phyloP scores from a whole-genome alignment of 148 eudicot species.

The Camellia japonica region DNA sequence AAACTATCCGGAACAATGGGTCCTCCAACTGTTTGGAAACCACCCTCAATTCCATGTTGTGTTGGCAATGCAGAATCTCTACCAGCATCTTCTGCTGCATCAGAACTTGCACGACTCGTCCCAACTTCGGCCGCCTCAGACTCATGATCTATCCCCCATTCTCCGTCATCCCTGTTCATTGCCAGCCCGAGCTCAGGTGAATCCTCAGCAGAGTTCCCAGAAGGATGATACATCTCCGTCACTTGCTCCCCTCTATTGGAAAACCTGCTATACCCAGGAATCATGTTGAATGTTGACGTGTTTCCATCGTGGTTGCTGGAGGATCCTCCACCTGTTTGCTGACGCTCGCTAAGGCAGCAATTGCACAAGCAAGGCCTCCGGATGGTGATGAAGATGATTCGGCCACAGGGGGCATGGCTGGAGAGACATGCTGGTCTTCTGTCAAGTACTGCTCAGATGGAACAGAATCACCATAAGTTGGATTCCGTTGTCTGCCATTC shows the following conservation, averaged over 20 bases:
- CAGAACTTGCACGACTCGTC: slow-evolving; percentile 44
- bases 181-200: slow-evolving; percentile 24
- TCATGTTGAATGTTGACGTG: slow-evolving; percentile 35
- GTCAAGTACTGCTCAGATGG: slow-evolving; percentile 39
- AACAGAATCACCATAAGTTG: slow-evolving; percentile 27
- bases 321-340: slow-evolving; percentile 55
- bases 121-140: slow-evolving; percentile 53
- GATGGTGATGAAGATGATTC: slow-evolving; percentile 84
- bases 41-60: slow-evolving; percentile 34
- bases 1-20: slow-evolving; percentile 70
- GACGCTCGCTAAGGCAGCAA: slow-evolving; percentile 98
- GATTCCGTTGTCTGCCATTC: slow-evolving; percentile 43
- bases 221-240: slow-evolving; percentile 22
- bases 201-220: slow-evolving; percentile 22
- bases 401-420: slow-evolving; percentile 29
- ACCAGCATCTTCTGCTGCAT: slow-evolving; percentile 36
- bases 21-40: slow-evolving; percentile 30
- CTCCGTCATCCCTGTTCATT: slow-evolving; percentile 27
- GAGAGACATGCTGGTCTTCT: slow-evolving; percentile 38
- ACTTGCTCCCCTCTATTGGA: slow-evolving; percentile 29
- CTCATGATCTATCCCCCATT: slow-evolving; percentile 46
- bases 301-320: slow-evolving; percentile 32
- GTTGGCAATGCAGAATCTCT: slow-evolving; percentile 16
- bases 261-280: slow-evolving; percentile 50
- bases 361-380: slow-evolving; percentile 91